A percentile compares a stretch with the other conserved stretches of the same genome.
These are phyloP conservation scores for sunflower (Helianthus annuus) DNA, from an alignment of 129 eudicot species.

Conservation along the genomic window DNA sequence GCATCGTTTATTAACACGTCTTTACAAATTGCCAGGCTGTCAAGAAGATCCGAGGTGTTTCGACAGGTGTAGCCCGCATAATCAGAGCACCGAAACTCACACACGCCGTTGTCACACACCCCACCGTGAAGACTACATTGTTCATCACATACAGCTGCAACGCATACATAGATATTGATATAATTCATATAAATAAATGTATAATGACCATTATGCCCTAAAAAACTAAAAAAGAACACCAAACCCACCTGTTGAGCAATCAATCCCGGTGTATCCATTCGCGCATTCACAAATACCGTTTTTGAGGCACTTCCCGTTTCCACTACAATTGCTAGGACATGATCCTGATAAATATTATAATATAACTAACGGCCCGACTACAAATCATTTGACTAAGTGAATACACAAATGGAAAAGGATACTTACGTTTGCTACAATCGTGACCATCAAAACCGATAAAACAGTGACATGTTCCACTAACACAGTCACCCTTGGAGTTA, in stretches of 20 bases:
- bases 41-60: slow-evolving; percentile 70
- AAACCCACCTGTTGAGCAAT: slow-evolving; percentile 84
- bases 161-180: background rate
- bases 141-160: slow-evolving; percentile 88
- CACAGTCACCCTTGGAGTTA: slow-evolving; percentile 82
- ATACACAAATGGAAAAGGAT: background rate
- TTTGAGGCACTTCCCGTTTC: slow-evolving; percentile 69
- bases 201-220: too few relatives aligned
- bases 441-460: slow-evolving; percentile 82
- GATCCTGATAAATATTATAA: slow-evolving; percentile 47
- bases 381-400: background rate
- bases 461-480: slow-evolving; percentile 82
- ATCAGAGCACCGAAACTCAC: slow-evolving; percentile 95
- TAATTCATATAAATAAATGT: too few relatives aligned
- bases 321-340: slow-evolving; percentile 81
- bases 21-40: slow-evolving; percentile 79
- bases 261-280: slow-evolving; percentile 79
- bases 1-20: slow-evolving; percentile 62
- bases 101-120: slow-evolving; percentile 89
- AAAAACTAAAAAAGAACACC: too few relatives aligned
- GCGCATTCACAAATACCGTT: slow-evolving; percentile 70
- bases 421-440: slow-evolving; percentile 83
- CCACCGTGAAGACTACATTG: slow-evolving; percentile 99
- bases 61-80: slow-evolving; percentile 95
- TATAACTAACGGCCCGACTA: background rate